Evolutionary conservation across 2,329 filamentous ascomycete genomes (phyloP).

Genomic region (Aspergillus cejpii): DNA sequence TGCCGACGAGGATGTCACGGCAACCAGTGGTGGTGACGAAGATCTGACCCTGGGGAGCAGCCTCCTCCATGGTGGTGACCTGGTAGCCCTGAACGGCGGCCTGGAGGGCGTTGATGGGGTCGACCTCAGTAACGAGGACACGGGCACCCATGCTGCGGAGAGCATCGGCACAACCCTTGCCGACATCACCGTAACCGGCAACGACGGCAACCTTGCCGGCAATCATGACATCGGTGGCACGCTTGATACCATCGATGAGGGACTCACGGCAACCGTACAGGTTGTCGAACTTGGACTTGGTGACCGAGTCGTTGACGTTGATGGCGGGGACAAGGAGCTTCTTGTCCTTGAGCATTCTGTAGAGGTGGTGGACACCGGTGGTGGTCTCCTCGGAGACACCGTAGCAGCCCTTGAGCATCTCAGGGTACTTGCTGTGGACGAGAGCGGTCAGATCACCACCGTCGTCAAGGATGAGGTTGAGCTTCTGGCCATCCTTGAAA

Average conservation of each 20-base stretch:
- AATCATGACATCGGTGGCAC: conserved; percentile 99
- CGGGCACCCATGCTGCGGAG: conserved; percentile 96
- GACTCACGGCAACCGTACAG: conserved; percentile 99
- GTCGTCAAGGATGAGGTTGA: conserved; percentile 99
- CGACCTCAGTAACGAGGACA: conserved; percentile 92
- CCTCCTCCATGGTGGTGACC: conserved; percentile 97
- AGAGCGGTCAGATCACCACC: conserved; percentile 95
- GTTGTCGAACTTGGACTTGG: conserved; percentile 99
- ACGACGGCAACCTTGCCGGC: conserved; percentile 97
- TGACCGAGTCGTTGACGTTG: conserved; percentile 99
- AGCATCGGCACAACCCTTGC: conserved; percentile 95
- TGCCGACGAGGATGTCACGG: conserved; percentile 89
- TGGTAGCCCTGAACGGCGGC: conserved; percentile 95
- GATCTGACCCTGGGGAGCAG: conserved; percentile 81
- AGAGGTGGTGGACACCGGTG: conserved; percentile 98
- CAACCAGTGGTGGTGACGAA: conserved; percentile 99
- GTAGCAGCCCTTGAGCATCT: conserved; percentile 96
- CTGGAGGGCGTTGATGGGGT: conserved; percentile 99
- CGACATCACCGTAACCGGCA: conserved; percentile 97
- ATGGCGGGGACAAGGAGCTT: conserved; percentile 88
- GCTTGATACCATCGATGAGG: conserved; percentile 98
- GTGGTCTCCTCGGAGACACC: conserved; percentile 99
- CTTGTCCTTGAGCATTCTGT: conserved; percentile 91
- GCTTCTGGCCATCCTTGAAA: conserved; percentile 93
- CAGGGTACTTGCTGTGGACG: conserved; percentile 96